Conservation (phyloP, 2,329 filamentous ascomycete species). For the Botrytis deweyae region DNA sequence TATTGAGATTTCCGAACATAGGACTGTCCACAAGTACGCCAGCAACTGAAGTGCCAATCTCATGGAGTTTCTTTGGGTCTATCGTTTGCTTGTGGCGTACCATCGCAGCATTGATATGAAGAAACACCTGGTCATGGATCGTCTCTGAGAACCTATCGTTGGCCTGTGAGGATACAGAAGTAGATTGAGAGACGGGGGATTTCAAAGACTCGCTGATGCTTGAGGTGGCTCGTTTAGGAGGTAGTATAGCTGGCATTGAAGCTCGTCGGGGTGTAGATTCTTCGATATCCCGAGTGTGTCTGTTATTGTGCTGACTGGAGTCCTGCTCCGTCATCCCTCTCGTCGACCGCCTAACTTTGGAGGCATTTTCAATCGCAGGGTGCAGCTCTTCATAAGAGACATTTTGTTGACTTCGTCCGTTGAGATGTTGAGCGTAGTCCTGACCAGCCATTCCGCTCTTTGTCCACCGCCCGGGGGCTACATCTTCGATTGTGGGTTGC, state of each 20-base stretch:
- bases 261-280: too few relatives aligned
- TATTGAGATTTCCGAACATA: constrained; percentile 7
- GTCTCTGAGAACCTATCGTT: background rate
- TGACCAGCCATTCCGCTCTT: background rate
- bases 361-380: background rate
- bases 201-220: background rate
- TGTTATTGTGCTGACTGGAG: background rate
- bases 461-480: background rate
- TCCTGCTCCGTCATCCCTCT: background rate
- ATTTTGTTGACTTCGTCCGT: background rate
- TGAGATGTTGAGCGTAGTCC: background rate
- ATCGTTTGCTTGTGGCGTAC: constrained; percentile 10
- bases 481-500: background rate
- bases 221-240: background rate
- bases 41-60: constrained; percentile 20
- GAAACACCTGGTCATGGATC: constrained; percentile 14
- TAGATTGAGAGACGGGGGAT: background rate
- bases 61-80: background rate
- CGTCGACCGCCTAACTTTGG: background rate
- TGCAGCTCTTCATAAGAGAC: background rate
- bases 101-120: constrained; percentile 19
- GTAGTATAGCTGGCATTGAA: background rate
- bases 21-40: background rate
- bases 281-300: background rate
- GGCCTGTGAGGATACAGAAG: background rate